Evolutionary conservation across 768 basidiomycete species (phyloP).

Genomic region (Lactarius pseudohatsudake): DNA sequence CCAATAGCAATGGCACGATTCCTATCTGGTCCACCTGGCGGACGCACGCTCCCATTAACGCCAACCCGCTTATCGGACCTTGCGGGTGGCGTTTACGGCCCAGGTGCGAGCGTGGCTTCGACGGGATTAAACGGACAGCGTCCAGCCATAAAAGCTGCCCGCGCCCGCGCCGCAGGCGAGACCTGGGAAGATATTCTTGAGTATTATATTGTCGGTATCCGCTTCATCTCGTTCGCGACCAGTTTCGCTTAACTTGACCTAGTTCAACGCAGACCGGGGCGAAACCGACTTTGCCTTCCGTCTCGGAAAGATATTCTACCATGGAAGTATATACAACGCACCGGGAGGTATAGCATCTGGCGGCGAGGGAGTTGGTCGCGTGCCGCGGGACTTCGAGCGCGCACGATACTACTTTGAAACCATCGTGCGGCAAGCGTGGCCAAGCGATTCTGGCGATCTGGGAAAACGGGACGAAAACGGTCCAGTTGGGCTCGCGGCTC

Average conservation of each 20-base stretch:
- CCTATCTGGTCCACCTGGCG: slow-evolving; percentile 86
- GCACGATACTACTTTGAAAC: slow-evolving; percentile 82
- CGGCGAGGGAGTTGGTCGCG: slow-evolving; percentile 89
- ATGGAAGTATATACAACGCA: slow-evolving; percentile 85
- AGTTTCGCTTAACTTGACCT: slow-evolving; percentile 16
- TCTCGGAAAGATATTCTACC: slow-evolving; percentile 94
- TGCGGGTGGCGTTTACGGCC: slow-evolving; percentile 90
- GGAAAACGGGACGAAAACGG: slow-evolving; percentile 37
- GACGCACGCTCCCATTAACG: slow-evolving; percentile 78
- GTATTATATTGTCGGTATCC: slow-evolving; percentile 71
- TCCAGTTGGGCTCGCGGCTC: slow-evolving; percentile 58
- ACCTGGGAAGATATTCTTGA: slow-evolving; percentile 93
- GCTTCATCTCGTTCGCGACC: not conserved
- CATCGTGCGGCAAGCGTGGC: slow-evolving; percentile 87
- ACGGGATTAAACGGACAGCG: slow-evolving; percentile 71
- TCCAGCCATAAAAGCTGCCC: slow-evolving; percentile 80
- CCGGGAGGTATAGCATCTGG: slow-evolving; percentile 82
- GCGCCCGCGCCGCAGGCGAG: slow-evolving; percentile 84
- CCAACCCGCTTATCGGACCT: slow-evolving; percentile 85
- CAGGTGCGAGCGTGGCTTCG: slow-evolving; percentile 91
- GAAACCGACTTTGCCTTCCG: slow-evolving; percentile 88
- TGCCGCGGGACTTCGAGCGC: slow-evolving; percentile 72
- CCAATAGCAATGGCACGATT: slow-evolving; percentile 74
- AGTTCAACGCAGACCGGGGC: slow-evolving; percentile 96
- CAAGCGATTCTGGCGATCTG: slow-evolving; percentile 67